phyloP scores from a whole-genome alignment of 106 monocot species.

The Dendrobium catenatum region DNA sequence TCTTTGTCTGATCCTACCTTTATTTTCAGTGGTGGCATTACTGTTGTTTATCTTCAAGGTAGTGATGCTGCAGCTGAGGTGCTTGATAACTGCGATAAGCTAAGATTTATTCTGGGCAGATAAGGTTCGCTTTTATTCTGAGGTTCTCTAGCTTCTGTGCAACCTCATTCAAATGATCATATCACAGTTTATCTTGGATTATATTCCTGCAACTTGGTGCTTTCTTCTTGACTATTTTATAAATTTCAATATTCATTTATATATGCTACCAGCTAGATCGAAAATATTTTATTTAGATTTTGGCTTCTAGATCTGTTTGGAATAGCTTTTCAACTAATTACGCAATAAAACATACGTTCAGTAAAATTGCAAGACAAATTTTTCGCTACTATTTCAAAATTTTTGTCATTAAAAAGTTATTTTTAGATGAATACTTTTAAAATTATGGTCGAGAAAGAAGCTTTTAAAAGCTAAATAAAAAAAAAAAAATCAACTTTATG shows the following conservation, averaged over 20 bases:
- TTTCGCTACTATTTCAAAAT: too few relatives aligned
- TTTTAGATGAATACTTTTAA: too few relatives aligned
- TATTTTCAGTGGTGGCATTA: neutral
- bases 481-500: too few relatives aligned
- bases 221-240: neutral
- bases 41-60: too few relatives aligned
- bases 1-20: neutral
- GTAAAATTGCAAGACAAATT: too few relatives aligned
- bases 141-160: neutral
- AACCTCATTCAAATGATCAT: neutral
- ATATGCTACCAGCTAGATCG: neutral
- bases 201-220: too few relatives aligned
- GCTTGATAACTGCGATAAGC: neutral
- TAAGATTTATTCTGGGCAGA: slow-evolving; percentile 2
- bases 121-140: neutral
- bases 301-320: too few relatives aligned
- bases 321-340: too few relatives aligned
- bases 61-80: neutral
- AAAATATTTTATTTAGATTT: neutral
- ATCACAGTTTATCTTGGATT: neutral
- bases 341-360: too few relatives aligned
- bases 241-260: neutral
- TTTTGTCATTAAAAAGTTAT: too few relatives aligned
- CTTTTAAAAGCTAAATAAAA: too few relatives aligned
- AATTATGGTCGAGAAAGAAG: too few relatives aligned